A percentile compares a stretch with the other conserved stretches of the same genome.
phyloP scores from a whole-genome alignment of 768 basidiomycete genomes.

The Hydnum rufescens region DNA sequence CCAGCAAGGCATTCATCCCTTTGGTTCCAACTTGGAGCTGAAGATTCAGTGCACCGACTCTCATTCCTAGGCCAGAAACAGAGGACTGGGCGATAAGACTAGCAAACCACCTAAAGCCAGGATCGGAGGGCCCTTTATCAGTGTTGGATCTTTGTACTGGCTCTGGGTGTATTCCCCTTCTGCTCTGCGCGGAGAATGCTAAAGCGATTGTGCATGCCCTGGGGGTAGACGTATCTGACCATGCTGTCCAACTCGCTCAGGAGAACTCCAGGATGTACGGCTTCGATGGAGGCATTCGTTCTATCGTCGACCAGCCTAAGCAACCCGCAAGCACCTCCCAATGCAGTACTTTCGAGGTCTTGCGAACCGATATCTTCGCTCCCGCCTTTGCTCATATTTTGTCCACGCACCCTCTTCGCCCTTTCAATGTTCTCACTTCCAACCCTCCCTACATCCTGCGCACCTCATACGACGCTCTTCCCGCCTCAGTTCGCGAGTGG shows the following conservation, averaged over 20 bases:
- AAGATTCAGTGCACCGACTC: conserved; percentile 52
- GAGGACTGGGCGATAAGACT: conserved; percentile 61
- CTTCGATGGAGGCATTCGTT: conserved; percentile 14
- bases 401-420: background rate
- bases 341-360: conserved; percentile 11
- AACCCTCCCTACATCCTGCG: conserved; percentile 78
- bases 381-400: conserved; percentile 3
- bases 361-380: conserved; percentile 13
- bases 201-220: conserved; percentile 30
- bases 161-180: conserved; percentile 74
- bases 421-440: conserved; percentile 62
- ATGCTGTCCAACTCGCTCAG: conserved; percentile 31
- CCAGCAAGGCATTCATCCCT: conserved; percentile 79
- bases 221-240: conserved; percentile 47
- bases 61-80: conserved; percentile 93
- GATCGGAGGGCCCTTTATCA: conserved; percentile 15
- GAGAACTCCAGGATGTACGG: too few relatives aligned
- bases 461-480: conserved; percentile 39
- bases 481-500: conserved; percentile 47
- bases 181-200: conserved; percentile 51
- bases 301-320: conserved; percentile 6
- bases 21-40: conserved; percentile 67
- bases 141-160: conserved; percentile 88
- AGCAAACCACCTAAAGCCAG: conserved; percentile 22
- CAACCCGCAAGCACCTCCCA: conserved; percentile 23